Percentiles rank a stretch among this genome's conserved stretches.
Evolutionary conservation across 2,329 filamentous ascomycete species (phyloP).

Genomic region (Aspergillus niger): DNA sequence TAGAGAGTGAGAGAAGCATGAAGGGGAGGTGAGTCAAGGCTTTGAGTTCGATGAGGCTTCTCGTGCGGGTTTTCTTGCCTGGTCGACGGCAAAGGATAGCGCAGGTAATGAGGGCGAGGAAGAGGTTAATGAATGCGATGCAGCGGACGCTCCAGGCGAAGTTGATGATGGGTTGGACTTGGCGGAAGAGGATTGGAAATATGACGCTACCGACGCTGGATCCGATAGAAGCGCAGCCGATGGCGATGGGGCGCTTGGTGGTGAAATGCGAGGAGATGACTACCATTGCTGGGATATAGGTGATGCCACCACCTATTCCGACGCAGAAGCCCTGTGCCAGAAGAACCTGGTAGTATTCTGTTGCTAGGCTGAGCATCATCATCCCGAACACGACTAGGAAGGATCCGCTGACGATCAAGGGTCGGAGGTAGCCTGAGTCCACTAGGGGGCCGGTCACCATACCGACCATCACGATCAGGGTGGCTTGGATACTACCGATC

Average conservation of each 20-base stretch:
- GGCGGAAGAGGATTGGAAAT: constrained; percentile 57
- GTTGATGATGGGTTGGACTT: constrained; percentile 58
- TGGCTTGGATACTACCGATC: constrained; percentile 51
- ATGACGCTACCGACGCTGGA: constrained; percentile 61
- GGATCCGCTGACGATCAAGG: constrained; percentile 44
- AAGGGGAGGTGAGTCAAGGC: constrained; percentile 46
- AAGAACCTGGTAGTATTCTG: constrained; percentile 41
- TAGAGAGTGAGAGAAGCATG: constrained; percentile 46
- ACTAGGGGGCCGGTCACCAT: constrained; percentile 52
- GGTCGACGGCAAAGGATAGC: constrained; percentile 44
- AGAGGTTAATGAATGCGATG: constrained; percentile 57
- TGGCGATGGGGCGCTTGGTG: constrained; percentile 55
- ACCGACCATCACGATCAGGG: constrained; percentile 51
- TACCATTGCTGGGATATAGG: constrained; percentile 35
- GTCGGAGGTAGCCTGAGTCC: constrained; percentile 49
- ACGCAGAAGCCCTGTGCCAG: constrained; percentile 48
- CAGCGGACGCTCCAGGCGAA: constrained; percentile 62
- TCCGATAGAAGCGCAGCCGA: constrained; percentile 60
- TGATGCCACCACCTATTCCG: constrained; percentile 34
- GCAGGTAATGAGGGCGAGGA: constrained; percentile 37
- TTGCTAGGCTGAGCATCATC: constrained; percentile 41
- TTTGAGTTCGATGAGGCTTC: constrained; percentile 43
- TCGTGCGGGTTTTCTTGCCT: constrained; percentile 36
- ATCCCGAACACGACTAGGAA: constrained; percentile 40
- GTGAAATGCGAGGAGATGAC: constrained; percentile 38